Conservation (phyloP, 2,329 filamentous ascomycete genomes). For the Stylonectria norvegica region DNA sequence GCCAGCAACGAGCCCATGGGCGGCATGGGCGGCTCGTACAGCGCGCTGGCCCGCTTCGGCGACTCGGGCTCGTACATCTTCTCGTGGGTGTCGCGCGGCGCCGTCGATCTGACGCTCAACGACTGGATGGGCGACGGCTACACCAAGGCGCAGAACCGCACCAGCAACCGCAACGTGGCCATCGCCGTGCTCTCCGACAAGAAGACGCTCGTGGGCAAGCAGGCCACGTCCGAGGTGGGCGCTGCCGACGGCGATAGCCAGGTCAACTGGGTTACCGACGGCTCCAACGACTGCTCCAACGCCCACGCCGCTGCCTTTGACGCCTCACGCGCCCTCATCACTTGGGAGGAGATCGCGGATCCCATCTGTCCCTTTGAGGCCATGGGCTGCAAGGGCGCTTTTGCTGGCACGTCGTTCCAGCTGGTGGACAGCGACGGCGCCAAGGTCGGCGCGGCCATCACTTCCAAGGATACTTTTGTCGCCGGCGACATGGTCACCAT, state of each 20-base stretch:
- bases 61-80: slow-evolving; percentile 55
- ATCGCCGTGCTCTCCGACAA: slow-evolving; percentile 56
- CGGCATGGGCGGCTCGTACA: slow-evolving; percentile 62
- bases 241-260: slow-evolving; percentile 53
- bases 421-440: slow-evolving; percentile 49
- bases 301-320: slow-evolving; percentile 57
- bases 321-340: slow-evolving; percentile 49
- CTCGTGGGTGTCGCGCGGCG: slow-evolving; percentile 60
- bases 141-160: slow-evolving; percentile 50
- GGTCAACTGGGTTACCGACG: slow-evolving; percentile 56
- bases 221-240: slow-evolving; percentile 54
- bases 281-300: slow-evolving; percentile 53
- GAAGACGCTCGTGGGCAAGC: slow-evolving; percentile 49
- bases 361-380: slow-evolving; percentile 54
- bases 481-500: slow-evolving; percentile 62
- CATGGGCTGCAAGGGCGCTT: slow-evolving; percentile 58
- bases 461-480: slow-evolving; percentile 52
- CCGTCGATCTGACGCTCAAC: slow-evolving; percentile 51
- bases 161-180: slow-evolving; percentile 57
- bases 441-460: slow-evolving; percentile 49
- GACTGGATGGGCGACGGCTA: slow-evolving; percentile 57
- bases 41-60: slow-evolving; percentile 52
- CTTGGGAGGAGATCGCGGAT: slow-evolving; percentile 58
- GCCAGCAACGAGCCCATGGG: slow-evolving; percentile 57
- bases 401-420: slow-evolving; percentile 58